These are phyloP conservation scores for Tirmania nivea DNA, from an alignment of 495 filamentous ascomycete genomes.

Conservation along the genomic window DNA sequence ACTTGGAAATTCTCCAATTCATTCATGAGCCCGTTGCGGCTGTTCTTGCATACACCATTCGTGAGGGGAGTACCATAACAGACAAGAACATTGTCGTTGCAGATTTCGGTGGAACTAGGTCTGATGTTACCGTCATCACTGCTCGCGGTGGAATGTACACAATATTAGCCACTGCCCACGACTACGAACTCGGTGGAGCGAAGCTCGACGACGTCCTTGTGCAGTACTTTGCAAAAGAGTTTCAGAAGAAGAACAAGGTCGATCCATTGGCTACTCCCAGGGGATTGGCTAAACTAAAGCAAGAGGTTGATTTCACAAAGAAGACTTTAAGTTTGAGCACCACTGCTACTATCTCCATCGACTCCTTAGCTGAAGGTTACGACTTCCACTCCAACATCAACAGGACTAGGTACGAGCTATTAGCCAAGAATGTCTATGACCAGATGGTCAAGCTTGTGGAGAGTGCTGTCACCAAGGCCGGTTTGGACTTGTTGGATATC, in stretches of 20 bases:
- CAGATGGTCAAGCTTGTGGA: slow-evolving; percentile 71
- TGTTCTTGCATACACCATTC: slow-evolving; percentile 76
- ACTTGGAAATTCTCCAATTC: slow-evolving; percentile 73
- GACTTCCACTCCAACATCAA: slow-evolving; percentile 86
- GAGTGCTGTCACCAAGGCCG: slow-evolving; percentile 72
- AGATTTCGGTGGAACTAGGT: slow-evolving; percentile 80
- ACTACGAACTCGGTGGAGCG: slow-evolving; percentile 70
- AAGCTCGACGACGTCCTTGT: slow-evolving; percentile 74
- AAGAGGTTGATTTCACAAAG: slow-evolving; percentile 75
- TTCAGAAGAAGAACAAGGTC: slow-evolving; percentile 76
- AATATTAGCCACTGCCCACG: slow-evolving; percentile 77
- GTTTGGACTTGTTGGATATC: slow-evolving; percentile 75
- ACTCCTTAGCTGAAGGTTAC: slow-evolving; percentile 65
- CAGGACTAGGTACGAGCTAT: slow-evolving; percentile 78
- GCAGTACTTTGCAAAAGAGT: slow-evolving; percentile 95
- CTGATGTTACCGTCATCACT: slow-evolving; percentile 74
- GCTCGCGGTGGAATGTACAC: slow-evolving; percentile 92
- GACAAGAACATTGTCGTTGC: slow-evolving; percentile 88
- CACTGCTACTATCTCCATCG: slow-evolving; percentile 75
- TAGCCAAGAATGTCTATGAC: slow-evolving; percentile 60
- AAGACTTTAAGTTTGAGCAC: slow-evolving; percentile 71
- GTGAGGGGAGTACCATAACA: slow-evolving; percentile 35
- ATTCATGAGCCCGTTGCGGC: slow-evolving; percentile 87
- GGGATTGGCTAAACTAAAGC: slow-evolving; percentile 73
- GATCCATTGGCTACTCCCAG: slow-evolving; percentile 67